Percentiles rank a stretch among this genome's conserved stretches.
Evolutionary conservation across 345 rosid species (phyloP).

Genomic region (Dimocarpus longan): DNA sequence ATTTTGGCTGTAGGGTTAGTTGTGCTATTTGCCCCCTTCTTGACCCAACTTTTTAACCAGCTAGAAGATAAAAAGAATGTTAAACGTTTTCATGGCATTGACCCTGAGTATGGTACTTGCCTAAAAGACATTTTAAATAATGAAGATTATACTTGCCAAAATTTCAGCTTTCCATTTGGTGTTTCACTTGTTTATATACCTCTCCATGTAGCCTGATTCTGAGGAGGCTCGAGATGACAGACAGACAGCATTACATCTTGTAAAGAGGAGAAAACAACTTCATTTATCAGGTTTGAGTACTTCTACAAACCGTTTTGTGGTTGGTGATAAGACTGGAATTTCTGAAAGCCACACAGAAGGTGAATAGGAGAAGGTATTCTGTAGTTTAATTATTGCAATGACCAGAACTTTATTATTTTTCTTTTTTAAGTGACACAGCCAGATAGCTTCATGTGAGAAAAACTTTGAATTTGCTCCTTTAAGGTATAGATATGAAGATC

Average conservation of each 20-base stretch:
- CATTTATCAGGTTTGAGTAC: slow-evolving; percentile 56
- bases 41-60: neutral
- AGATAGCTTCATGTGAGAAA: neutral
- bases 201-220: slow-evolving; percentile 49
- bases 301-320: slow-evolving; percentile 47
- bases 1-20: neutral
- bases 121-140: neutral
- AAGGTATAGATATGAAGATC: neutral
- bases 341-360: slow-evolving; percentile 23
- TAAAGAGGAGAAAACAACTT: slow-evolving; percentile 75
- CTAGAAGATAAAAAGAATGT: neutral
- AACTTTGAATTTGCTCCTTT: neutral
- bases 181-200: neutral
- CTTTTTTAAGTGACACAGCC: neutral
- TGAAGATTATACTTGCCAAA: neutral
- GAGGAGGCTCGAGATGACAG: slow-evolving; percentile 65
- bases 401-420: neutral
- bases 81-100: neutral
- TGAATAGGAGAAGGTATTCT: neutral
- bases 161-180: neutral
- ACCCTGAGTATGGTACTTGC: slow-evolving; percentile 7
- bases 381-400: neutral
- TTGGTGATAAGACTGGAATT: slow-evolving; percentile 46
- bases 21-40: neutral
- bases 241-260: slow-evolving; percentile 54